phyloP scores from a whole-genome alignment of 371 early-diverging fungal species.

The Mortierella sp. region DNA sequence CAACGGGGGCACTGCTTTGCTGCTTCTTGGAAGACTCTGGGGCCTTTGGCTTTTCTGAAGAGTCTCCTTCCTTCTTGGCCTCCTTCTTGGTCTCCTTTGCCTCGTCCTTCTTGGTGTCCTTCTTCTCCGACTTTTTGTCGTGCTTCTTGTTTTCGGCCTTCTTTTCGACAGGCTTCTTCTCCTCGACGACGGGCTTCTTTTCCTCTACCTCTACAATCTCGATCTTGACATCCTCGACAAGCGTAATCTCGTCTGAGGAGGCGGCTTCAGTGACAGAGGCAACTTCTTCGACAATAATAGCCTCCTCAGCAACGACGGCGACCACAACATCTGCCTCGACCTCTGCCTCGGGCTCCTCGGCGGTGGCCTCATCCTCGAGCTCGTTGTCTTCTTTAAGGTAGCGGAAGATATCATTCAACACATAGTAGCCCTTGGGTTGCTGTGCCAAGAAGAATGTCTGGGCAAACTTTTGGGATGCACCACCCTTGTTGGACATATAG shows the following conservation, averaged over 20 bases:
- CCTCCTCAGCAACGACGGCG: constrained; percentile 34
- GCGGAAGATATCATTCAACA: constrained; percentile 95
- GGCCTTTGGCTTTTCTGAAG: constrained; percentile 27
- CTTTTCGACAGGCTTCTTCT: constrained; percentile 29
- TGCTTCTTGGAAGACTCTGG: constrained; percentile 31
- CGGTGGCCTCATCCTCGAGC: constrained; percentile 52
- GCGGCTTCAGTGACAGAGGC: constrained; percentile 13
- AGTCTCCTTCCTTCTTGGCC: constrained; percentile 26
- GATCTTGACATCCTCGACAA: constrained; percentile 14
- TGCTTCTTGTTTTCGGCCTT: constrained; percentile 27
- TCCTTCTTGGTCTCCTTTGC: constrained; percentile 37
- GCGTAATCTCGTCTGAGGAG: not conserved
- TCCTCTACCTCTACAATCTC: constrained; percentile 16
- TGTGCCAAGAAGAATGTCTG: constrained; percentile 96
- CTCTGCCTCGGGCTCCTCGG: constrained; percentile 29
- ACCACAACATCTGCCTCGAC: constrained; percentile 17
- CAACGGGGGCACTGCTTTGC: constrained; percentile 1
- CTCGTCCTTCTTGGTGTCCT: constrained; percentile 24
- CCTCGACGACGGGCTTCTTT: constrained; percentile 30
- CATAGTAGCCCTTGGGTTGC: constrained; percentile 92
- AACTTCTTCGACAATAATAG: constrained; percentile 19
- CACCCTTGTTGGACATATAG: constrained; percentile 88
- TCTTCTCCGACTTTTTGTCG: constrained; percentile 24
- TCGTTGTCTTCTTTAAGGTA: constrained; percentile 86
- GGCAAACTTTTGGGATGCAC: constrained; percentile 85